These are phyloP conservation scores for Athelia sp. DNA, from an alignment of 1,284 basidiomycete genomes.

Conservation along the genomic window DNA sequence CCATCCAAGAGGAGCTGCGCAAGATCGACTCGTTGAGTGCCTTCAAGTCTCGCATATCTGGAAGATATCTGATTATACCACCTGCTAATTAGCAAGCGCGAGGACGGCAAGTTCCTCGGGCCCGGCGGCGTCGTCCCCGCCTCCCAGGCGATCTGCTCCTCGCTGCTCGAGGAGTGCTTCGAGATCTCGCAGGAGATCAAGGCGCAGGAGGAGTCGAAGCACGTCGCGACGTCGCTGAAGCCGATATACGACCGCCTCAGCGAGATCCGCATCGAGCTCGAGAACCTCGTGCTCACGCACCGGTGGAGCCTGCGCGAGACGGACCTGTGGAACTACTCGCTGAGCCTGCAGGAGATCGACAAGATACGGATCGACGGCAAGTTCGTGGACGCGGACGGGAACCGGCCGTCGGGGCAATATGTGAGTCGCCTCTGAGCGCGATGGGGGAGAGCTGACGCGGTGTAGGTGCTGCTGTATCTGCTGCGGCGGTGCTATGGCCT, in stretches of 20 bases:
- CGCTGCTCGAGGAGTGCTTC: conserved; percentile 94
- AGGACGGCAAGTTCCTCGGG: conserved; percentile 94
- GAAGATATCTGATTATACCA: conserved; percentile 7
- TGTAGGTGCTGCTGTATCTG: conserved; percentile 86
- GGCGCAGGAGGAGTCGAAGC: conserved; percentile 88
- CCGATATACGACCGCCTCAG: conserved; percentile 93
- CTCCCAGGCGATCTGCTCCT: conserved; percentile 86
- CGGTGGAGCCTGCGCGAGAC: conserved; percentile 98
- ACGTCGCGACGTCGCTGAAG: conserved; percentile 83
- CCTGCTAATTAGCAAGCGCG: conserved; percentile 63
- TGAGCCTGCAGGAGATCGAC: conserved; percentile 95
- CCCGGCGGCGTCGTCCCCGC: conserved; percentile 88
- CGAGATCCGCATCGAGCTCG: conserved; percentile 83
- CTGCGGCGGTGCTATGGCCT: conserved; percentile 94
- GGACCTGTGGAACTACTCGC: conserved; percentile 91
- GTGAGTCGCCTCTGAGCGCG: conserved; percentile 39
- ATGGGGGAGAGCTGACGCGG: neutral
- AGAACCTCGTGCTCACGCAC: conserved; percentile 89
- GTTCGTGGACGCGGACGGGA: conserved; percentile 93
- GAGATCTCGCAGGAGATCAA: conserved; percentile 96
- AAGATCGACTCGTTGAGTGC: conserved; percentile 91
- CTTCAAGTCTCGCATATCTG: conserved; percentile 16
- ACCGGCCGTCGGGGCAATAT: conserved; percentile 87
- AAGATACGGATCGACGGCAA: conserved; percentile 96
- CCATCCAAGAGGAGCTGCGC: conserved; percentile 87